A percentile compares a stretch with the other conserved stretches of the same genome.
phyloP scores from a whole-genome alignment of 805 yeast genomes.

The Candida maesae region DNA sequence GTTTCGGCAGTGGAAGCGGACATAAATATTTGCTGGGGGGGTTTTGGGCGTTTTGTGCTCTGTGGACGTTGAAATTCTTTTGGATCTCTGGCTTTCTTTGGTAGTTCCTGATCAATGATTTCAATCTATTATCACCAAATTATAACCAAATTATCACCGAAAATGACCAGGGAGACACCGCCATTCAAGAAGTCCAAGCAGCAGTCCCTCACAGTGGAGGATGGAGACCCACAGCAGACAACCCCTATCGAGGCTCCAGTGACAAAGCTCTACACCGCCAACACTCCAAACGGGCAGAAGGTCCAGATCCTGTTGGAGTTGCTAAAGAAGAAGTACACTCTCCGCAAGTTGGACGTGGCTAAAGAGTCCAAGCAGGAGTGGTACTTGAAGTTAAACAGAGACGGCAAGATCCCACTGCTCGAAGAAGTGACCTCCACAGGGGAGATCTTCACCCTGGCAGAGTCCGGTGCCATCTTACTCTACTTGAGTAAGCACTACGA shows the following conservation, averaged over 20 bases:
- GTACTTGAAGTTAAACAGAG: slow-evolving; percentile 54
- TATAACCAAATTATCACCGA: too few relatives aligned
- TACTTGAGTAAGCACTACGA: slow-evolving; percentile 60
- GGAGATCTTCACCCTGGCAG: slow-evolving; percentile 41
- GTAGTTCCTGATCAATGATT: too few relatives aligned
- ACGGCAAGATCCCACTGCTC: slow-evolving; percentile 59
- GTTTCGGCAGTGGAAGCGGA: too few relatives aligned
- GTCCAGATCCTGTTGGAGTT: slow-evolving; percentile 35
- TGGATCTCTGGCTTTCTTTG: too few relatives aligned
- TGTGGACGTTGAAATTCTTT: too few relatives aligned
- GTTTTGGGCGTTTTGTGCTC: too few relatives aligned
- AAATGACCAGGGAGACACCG: slow-evolving; percentile 8
- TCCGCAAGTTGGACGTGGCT: slow-evolving; percentile 34
- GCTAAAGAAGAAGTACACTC: slow-evolving; percentile 30
- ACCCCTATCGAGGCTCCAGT: slow-evolving; percentile 18
- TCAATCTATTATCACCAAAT: background rate
- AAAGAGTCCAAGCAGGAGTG: slow-evolving; percentile 51
- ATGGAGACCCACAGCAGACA: slow-evolving; percentile 20
- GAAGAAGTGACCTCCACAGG: slow-evolving; percentile 36
- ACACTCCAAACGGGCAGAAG: slow-evolving; percentile 40
- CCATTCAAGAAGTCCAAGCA: slow-evolving; percentile 5
- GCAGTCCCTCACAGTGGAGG: slow-evolving; percentile 1
- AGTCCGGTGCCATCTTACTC: slow-evolving; percentile 57
- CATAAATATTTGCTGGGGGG: too few relatives aligned
- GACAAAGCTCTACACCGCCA: slow-evolving; percentile 38